Base-by-base conservation (phyloP, 495 filamentous ascomycete genomes). In the Penicillium atrosanguineum region DNA sequence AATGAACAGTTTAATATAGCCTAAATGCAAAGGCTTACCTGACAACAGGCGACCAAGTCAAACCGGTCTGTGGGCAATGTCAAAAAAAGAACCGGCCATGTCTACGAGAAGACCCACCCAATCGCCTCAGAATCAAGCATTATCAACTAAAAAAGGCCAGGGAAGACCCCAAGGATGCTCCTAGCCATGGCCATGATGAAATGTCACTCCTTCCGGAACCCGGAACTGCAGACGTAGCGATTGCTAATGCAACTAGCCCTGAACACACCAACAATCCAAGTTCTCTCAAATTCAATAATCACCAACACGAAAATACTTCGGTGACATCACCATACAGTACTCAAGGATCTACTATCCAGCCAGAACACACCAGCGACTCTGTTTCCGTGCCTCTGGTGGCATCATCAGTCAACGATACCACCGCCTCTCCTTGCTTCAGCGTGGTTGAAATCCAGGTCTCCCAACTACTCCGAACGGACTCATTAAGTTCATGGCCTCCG, bases 21-120 rank as follows among this genome's bases (percentile, higher is more conserved):
- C 38, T 42, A 25, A 42, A 50, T 50, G 38, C 48, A 50, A 29
- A 28, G 16, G 16, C 38, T 50, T 42, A 50, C 37, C 48, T 26
- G 48, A 42, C 20, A 43, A 25, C 50, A 53, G 50, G 50, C 15
- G 50, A 53, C 34, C 50, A 53, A 53, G 50, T 46, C 41, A 46
- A 53, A 23, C 50, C 50, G 31, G 46, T 53, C 28, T 53, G 50
- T 40, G 29, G 29, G 25, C 50, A 53, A 19, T 53, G 50, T 31
- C 50, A 53, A 34, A 53, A 53, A 53, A 45, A 46, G 36, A 28
- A 53, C 44, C 50, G 50, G 34, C 43, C 43, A 45, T 53, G 50
- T 20, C 50, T 45, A 28, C 50, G 42, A 46, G 50, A 21, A 53
- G 43, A 53, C 21, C 26, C 28, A 31, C 28, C 36, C 43, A 53